phyloP scores from a whole-genome alignment of 805 yeast species.

The Starmerella kuoi region DNA sequence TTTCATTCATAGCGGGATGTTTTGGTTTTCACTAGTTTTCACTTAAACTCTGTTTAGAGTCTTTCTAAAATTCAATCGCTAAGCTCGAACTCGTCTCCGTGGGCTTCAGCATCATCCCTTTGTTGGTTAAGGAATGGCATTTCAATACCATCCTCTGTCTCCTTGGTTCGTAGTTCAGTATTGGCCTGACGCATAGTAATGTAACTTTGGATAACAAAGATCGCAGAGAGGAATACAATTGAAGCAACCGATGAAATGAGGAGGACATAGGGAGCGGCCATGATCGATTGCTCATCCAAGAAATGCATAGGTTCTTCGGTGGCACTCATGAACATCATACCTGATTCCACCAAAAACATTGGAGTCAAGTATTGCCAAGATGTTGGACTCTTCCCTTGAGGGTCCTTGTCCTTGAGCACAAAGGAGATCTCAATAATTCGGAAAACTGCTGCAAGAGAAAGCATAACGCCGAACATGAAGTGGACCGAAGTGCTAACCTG shows the following conservation, averaged over 20 bases:
- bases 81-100: slow-evolving; percentile 23
- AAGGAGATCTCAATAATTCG: slow-evolving; percentile 73
- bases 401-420: slow-evolving; percentile 45
- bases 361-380: slow-evolving; percentile 85
- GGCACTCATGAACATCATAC: slow-evolving; percentile 81
- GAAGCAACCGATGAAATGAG: slow-evolving; percentile 63
- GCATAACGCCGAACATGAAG: slow-evolving; percentile 66
- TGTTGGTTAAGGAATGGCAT: slow-evolving; percentile 23
- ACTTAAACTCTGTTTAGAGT: no score
- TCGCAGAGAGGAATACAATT: slow-evolving; percentile 52
- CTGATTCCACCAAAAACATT: slow-evolving; percentile 63
- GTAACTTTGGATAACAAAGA: slow-evolving; percentile 49
- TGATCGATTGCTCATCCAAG: slow-evolving; percentile 64
- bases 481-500: slow-evolving; percentile 77
- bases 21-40: no score
- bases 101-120: slow-evolving; percentile 6
- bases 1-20: no score
- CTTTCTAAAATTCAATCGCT: slow-evolving; percentile 22
- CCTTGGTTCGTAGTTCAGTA: slow-evolving; percentile 13
- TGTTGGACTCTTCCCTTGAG: slow-evolving; percentile 36
- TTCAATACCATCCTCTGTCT: slow-evolving; percentile 22
- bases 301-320: slow-evolving; percentile 73
- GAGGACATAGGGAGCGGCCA: slow-evolving; percentile 72
- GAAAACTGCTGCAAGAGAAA: slow-evolving; percentile 64
- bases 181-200: slow-evolving; percentile 29